Evolutionary conservation across 805 yeast genomes (phyloP), one percentile per base, ranked within the genome.

Genomic region (Sugiyamaella floridensis): DNA sequence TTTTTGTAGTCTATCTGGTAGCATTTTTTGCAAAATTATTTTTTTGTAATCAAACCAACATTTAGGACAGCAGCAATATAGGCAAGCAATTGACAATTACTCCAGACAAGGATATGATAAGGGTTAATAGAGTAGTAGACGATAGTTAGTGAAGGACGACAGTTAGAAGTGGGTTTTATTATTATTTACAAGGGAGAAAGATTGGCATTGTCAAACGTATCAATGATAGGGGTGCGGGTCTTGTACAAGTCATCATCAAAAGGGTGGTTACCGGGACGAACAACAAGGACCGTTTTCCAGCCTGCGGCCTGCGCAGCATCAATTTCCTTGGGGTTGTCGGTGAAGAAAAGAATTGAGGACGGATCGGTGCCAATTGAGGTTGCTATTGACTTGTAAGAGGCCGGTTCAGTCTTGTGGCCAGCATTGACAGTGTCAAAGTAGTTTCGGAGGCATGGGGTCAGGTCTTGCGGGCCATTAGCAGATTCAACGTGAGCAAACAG

Each of bases 401-500:
- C 47, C 0, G 66, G 28, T 19, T 79, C 84, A 15, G 69, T 73
- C 64, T 90, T 90, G 55, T 74, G 78, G 0, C 98, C 97, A 1
- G 89, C 80, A 9, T 89, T 87, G 37, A 81, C 81, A 32, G 95
- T 89, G 67, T 90, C 98, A 64, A 81, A 90, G 69, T 89, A 90
- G 14, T 85, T 95, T 6, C 71, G 55, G 18, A 90, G 63, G 19
- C 66, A 65, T 1, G 67, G 65, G 43, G 79, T 85, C 61, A 88
- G 66, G 65, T 86, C 86, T 11, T 68, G 64, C 18, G 61, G 55
- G 7, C 55, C 51, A 4, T 54, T 22, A 11, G 47, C 28, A 4
- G 49, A 50, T 8, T 62, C 66, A 5, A 67, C 66, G 64, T 86
- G 78, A 0, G 75, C 76, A 63, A 90, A 88, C 53, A 90, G 69